These are phyloP conservation scores for Conoideocrella luteorostrata DNA, from an alignment of 2,329 filamentous ascomycete species.

Conservation along the genomic window DNA sequence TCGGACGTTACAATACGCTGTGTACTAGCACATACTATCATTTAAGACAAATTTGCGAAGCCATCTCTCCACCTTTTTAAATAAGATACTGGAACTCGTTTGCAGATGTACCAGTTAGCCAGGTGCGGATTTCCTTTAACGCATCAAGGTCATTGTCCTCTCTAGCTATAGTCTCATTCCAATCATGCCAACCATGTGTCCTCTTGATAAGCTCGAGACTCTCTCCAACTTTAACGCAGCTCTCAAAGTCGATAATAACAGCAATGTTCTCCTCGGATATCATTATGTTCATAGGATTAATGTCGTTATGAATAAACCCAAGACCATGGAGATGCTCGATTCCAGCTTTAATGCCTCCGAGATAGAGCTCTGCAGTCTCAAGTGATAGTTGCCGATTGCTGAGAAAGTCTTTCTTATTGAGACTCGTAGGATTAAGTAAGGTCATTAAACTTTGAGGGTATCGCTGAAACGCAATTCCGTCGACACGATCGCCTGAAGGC, in stretches of 20 bases:
- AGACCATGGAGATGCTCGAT: constrained; percentile 28
- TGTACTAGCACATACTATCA: too few species aligned
- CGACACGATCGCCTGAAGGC: constrained; percentile 9
- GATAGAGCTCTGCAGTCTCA: background rate
- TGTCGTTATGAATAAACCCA: constrained; percentile 28
- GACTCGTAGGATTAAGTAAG: constrained; percentile 5
- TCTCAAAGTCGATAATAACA: constrained; percentile 30
- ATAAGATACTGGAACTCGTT: constrained; percentile 7
- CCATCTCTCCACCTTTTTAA: too few species aligned
- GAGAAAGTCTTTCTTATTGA: background rate
- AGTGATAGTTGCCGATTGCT: background rate
- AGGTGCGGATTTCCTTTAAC: constrained; percentile 9
- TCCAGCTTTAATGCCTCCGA: constrained; percentile 14
- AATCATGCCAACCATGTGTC: constrained; percentile 10
- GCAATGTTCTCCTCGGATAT: constrained; percentile 22
- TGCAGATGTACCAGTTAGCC: constrained; percentile 4
- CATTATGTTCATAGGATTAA: constrained; percentile 28
- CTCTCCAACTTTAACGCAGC: constrained; percentile 16
- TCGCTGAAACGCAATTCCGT: constrained; percentile 11
- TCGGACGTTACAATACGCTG: too few species aligned
- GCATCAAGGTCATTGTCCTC: constrained; percentile 10
- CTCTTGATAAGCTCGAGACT: constrained; percentile 8
- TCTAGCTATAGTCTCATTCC: constrained; percentile 1
- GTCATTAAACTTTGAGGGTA: constrained; percentile 9
- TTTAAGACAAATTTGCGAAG: too few species aligned